These are phyloP conservation scores for Leptosphaerulina australis DNA, from an alignment of 2,329 filamentous ascomycete genomes.

Conservation along the genomic window DNA sequence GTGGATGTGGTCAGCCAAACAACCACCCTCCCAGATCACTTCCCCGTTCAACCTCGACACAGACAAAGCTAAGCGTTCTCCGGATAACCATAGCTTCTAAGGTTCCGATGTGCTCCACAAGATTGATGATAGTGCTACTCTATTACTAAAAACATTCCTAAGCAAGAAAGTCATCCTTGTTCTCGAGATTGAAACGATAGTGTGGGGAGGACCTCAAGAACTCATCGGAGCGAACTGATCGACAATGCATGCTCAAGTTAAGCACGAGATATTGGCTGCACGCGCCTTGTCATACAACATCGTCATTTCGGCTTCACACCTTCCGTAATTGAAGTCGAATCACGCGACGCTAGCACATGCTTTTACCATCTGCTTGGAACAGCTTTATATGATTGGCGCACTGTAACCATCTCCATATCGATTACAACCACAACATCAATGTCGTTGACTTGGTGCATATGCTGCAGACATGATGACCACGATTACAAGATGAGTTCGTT, in stretches of 20 bases:
- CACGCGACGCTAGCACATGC: slow-evolving; percentile 16
- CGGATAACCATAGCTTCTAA: not conserved
- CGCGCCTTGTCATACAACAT: slow-evolving; percentile 10
- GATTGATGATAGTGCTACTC: not conserved
- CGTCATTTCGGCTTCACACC: slow-evolving; percentile 7
- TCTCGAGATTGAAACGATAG: not conserved
- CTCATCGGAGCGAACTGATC: not conserved
- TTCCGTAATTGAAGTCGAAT: slow-evolving; percentile 8
- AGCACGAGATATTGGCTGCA: slow-evolving; percentile 5
- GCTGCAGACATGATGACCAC: not conserved
- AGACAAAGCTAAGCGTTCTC: slow-evolving; percentile 16
- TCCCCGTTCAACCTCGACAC: not conserved
- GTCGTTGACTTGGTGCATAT: not conserved
- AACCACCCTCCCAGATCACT: slow-evolving; percentile 1
- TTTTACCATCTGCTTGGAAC: slow-evolving; percentile 7
- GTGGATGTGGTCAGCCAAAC: slow-evolving; percentile 15
- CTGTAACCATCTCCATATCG: not conserved
- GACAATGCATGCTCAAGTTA: not conserved
- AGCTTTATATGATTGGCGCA: slow-evolving; percentile 1
- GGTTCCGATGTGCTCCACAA: not conserved
- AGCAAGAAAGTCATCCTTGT: not conserved
- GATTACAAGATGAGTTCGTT: not conserved
- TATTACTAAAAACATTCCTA: not conserved
- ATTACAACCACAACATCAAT: slow-evolving; percentile 5
- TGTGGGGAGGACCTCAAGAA: not conserved